Conservation (phyloP, 257 asterid genomes). For the Solanum commersonii region DNA sequence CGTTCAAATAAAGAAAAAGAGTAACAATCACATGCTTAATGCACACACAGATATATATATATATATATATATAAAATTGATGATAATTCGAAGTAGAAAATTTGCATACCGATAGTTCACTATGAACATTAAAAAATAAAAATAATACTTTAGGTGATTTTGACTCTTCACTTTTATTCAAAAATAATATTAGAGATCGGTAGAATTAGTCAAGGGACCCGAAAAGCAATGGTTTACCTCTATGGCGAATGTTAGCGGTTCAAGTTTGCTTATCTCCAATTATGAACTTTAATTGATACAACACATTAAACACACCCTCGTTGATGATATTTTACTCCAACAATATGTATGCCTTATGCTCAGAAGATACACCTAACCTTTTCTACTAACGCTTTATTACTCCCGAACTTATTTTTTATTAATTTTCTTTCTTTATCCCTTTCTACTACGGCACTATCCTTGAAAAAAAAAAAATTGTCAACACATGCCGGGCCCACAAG, state of each 20-base stretch:
- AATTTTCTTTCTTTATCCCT: no score
- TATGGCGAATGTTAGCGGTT: background rate
- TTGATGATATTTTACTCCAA: background rate
- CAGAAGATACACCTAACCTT: no score
- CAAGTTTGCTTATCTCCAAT: background rate
- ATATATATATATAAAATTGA: background rate
- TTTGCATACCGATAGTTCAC: background rate
- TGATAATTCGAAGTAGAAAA: background rate
- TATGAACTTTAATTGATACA: background rate
- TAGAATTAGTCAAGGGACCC: background rate
- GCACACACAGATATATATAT: no score
- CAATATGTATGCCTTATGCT: background rate
- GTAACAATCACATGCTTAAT: no score
- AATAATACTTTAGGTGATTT: background rate
- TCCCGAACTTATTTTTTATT: no score
- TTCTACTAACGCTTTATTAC: no score
- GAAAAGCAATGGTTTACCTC: background rate
- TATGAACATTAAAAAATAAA: no score
- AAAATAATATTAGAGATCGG: background rate
- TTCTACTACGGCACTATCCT: no score
- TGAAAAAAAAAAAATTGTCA: no score
- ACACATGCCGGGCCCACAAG: no score
- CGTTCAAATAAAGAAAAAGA: rapidly evolving
- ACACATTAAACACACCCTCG: background rate
- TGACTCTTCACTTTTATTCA: background rate